A percentile compares a stretch with the other conserved stretches of the same genome.
These are phyloP conservation scores for Chiua sp. DNA, from an alignment of 1,284 basidiomycete genomes.

Conservation along the genomic window DNA sequence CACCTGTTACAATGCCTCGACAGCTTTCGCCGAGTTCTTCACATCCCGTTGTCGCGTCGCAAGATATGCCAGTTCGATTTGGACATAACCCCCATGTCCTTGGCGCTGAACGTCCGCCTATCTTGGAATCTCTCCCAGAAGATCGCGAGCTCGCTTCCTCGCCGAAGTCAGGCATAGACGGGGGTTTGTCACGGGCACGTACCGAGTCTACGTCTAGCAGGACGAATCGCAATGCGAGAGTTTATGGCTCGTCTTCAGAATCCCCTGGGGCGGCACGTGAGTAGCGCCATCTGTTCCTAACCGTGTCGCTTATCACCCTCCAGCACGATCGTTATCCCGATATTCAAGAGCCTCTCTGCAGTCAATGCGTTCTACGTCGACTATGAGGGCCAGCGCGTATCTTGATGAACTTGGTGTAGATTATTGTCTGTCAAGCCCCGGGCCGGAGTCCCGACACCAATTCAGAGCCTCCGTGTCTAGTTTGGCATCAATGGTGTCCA, in stretches of 20 bases:
- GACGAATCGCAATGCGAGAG: constrained; percentile 21
- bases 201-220: constrained; percentile 16
- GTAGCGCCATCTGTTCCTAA: background rate
- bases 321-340: constrained; percentile 25
- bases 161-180: constrained; percentile 11
- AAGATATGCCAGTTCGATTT: constrained; percentile 49
- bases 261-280: constrained; percentile 20
- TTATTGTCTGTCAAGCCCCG: constrained; percentile 44
- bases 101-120: constrained; percentile 29
- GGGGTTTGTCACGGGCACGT: constrained; percentile 4
- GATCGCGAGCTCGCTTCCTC: constrained; percentile 44
- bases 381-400: constrained; percentile 32
- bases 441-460: constrained; percentile 36
- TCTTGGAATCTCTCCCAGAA: constrained; percentile 57
- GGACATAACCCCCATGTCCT: constrained; percentile 51
- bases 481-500: constrained; percentile 63
- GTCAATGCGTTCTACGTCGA: constrained; percentile 26
- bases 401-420: constrained; percentile 47
- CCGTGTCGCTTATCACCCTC: background rate
- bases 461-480: constrained; percentile 58
- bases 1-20: constrained; percentile 29
- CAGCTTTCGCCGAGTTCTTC: constrained; percentile 23
- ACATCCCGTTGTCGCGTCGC: constrained; percentile 39
- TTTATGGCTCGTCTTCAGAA: constrained; percentile 24
- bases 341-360: constrained; percentile 29